Conservation (phyloP, 441 rosid species). For the Populus hybrid region DNA sequence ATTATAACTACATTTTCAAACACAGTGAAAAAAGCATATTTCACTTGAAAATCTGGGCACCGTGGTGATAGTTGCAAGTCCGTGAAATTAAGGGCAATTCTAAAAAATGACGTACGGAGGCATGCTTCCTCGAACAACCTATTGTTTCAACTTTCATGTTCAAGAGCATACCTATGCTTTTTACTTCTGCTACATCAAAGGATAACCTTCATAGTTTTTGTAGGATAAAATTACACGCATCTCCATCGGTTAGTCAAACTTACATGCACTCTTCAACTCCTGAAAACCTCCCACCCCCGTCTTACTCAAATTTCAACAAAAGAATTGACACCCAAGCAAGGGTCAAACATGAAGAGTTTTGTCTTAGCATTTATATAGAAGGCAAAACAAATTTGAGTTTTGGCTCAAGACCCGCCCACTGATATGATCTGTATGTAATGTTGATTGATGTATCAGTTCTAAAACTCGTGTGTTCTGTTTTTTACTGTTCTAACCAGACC, state of each 20-base stretch:
- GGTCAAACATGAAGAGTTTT: neutral
- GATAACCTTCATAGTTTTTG: neutral
- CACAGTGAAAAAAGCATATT: no score
- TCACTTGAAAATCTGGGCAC: no score
- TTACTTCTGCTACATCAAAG: neutral
- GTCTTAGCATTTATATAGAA: neutral
- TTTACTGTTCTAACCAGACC: neutral
- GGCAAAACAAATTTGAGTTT: neutral
- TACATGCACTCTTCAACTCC: neutral
- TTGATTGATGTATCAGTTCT: neutral
- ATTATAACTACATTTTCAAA: no score
- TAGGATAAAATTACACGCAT: neutral
- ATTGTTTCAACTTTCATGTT: no score
- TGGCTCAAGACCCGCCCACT: neutral
- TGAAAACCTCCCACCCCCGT: neutral
- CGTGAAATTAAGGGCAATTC: no score
- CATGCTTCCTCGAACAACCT: no score
- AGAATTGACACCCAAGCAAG: neutral
- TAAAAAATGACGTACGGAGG: no score
- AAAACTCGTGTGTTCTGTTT: neutral
- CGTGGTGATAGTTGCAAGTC: no score
- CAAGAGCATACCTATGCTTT: neutral
- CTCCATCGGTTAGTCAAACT: neutral
- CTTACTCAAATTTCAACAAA: neutral
- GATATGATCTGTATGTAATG: neutral